Evolutionary conservation across 1,284 basidiomycete genomes (phyloP).

Genomic region (Ceratobasidium sp.): DNA sequence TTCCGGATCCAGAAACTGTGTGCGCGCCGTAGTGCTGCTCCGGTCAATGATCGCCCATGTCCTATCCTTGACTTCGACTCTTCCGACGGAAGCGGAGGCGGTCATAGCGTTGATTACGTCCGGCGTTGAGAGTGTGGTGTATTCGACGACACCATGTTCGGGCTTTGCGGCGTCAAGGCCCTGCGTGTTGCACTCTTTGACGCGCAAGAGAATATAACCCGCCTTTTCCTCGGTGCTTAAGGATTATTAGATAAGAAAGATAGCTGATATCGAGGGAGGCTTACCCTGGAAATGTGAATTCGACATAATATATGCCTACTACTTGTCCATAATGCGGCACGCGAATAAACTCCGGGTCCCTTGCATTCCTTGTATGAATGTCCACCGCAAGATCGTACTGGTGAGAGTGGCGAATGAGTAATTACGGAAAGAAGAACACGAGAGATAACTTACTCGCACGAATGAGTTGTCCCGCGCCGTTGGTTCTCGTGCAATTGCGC

Average conservation of each 20-base stretch:
- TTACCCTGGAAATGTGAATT: conserved; percentile 13
- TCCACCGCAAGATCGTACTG: conserved; percentile 11
- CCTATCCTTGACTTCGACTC: conserved; percentile 1
- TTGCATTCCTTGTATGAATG: background rate
- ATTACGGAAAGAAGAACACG: background rate
- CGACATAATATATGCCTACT: conserved; percentile 14
- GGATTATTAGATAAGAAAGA: background rate
- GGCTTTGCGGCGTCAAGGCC: conserved; percentile 21
- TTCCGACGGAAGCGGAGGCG: conserved; percentile 7
- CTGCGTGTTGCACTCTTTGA: background rate
- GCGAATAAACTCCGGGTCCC: background rate
- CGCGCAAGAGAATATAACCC: conserved; percentile 5
- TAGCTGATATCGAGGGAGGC: background rate
- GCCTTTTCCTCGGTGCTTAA: background rate
- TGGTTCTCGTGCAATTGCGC: background rate
- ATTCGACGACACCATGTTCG: conserved; percentile 11
- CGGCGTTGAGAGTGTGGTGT: background rate
- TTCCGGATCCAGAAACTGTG: background rate
- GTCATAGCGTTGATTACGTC: conserved; percentile 14
- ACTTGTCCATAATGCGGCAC: conserved; percentile 18
- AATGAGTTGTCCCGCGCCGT: conserved; percentile 39
- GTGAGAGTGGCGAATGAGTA: background rate
- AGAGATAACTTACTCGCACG: background rate
- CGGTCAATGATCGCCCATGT: conserved; percentile 36
- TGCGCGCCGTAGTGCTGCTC: conserved; percentile 1